A percentile compares a stretch with the other conserved stretches of the same genome.
Conservation (phyloP, 2,329 filamentous ascomycete genomes). For the Phyllosticta ampelicida region DNA sequence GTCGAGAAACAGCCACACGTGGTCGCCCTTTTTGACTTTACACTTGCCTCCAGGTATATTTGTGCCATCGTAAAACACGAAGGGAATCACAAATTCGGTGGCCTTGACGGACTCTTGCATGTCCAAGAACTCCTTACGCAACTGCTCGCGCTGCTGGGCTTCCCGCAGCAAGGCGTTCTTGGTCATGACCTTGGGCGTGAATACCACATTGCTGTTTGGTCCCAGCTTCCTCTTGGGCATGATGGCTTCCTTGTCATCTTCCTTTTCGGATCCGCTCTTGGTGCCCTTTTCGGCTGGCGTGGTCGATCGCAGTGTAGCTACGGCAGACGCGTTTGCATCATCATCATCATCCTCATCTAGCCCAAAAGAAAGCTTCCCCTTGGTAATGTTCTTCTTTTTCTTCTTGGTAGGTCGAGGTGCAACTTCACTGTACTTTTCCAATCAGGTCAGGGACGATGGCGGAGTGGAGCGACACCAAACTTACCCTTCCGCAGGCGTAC, state of each 20-base stretch:
- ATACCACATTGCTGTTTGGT: slow-evolving; percentile 48
- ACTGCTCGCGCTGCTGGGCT: slow-evolving; percentile 61
- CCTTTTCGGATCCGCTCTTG: slow-evolving; percentile 23
- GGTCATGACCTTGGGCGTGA: slow-evolving; percentile 64
- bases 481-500: slow-evolving; percentile 51
- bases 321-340: slow-evolving; percentile 32
- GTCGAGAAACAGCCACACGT: slow-evolving; percentile 86
- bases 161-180: slow-evolving; percentile 70
- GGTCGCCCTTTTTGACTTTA: slow-evolving; percentile 85
- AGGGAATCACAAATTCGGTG: slow-evolving; percentile 82
- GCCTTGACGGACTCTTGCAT: slow-evolving; percentile 80
- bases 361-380: slow-evolving; percentile 57
- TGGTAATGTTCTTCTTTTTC: slow-evolving; percentile 42
- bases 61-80: slow-evolving; percentile 93
- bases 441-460: slow-evolving; percentile 34
- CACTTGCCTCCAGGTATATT: slow-evolving; percentile 78
- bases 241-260: slow-evolving; percentile 20
- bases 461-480: slow-evolving; percentile 15
- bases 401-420: slow-evolving; percentile 47
- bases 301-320: slow-evolving; percentile 29
- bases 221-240: slow-evolving; percentile 44
- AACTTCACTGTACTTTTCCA: slow-evolving; percentile 45
- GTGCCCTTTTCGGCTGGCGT: slow-evolving; percentile 21
- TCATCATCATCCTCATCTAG: slow-evolving; percentile 56
- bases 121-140: slow-evolving; percentile 68